These are phyloP conservation scores for Mycotypha africana DNA, from an alignment of 371 early-diverging fungal species.

Conservation along the genomic window DNA sequence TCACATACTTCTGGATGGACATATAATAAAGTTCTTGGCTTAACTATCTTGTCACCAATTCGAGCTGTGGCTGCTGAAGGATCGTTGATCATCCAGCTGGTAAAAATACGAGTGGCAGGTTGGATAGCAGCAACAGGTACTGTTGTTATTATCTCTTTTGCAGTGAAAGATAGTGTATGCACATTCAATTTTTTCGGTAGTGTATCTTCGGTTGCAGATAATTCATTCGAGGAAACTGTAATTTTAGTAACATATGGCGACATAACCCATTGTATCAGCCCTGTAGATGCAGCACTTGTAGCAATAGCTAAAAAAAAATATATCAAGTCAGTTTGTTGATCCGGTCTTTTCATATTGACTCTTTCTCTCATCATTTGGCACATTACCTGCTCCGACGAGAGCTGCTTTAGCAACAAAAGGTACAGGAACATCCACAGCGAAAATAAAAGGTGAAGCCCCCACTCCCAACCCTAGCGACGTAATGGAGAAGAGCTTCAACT, in stretches of 20 bases:
- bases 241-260: slow-evolving; percentile 60
- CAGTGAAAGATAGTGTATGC: slow-evolving; percentile 30
- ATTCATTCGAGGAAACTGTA: slow-evolving; percentile 16
- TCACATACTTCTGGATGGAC: slow-evolving; percentile 52
- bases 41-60: slow-evolving; percentile 33
- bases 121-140: slow-evolving; percentile 45
- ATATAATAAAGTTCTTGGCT: slow-evolving; percentile 49
- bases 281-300: slow-evolving; percentile 59
- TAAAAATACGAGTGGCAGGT: slow-evolving; percentile 55
- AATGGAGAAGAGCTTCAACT: slow-evolving; percentile 57
- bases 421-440: slow-evolving; percentile 55
- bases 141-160: slow-evolving; percentile 43
- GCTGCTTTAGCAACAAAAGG: slow-evolving; percentile 53
- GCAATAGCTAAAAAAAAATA: slow-evolving; percentile 35
- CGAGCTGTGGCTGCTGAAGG: slow-evolving; percentile 25
- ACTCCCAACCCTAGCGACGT: slow-evolving; percentile 52
- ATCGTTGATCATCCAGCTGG: slow-evolving; percentile 44
- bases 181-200: slow-evolving; percentile 24
- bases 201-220: slow-evolving; percentile 13
- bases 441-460: slow-evolving; percentile 57
- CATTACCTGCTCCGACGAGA: slow-evolving; percentile 51
- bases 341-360: no score
- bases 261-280: slow-evolving; percentile 58
- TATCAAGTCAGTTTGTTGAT: no score
- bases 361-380: no score